phyloP scores from a whole-genome alignment of 768 basidiomycete genomes.

The Mycena vulgaris region DNA sequence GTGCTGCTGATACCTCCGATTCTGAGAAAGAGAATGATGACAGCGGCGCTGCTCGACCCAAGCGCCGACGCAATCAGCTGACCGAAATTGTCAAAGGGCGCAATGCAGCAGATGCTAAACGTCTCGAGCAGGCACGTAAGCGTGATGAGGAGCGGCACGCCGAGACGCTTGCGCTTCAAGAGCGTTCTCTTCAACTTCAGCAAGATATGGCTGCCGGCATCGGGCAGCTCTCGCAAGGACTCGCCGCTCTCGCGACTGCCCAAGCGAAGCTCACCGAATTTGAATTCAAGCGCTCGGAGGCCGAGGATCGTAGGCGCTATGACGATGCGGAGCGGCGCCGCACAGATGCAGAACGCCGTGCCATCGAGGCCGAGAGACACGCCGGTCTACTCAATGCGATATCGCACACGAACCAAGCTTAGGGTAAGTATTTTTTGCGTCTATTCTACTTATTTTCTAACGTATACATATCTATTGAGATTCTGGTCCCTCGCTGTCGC shows the following conservation, averaged over 20 bases:
- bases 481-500: too few relatives aligned
- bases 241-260: too few relatives aligned
- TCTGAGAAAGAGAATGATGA: conserved; percentile 24
- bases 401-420: not conserved
- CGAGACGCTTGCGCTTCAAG: too few relatives aligned
- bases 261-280: too few relatives aligned
- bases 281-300: not conserved
- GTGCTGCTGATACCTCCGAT: not conserved
- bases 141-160: too few relatives aligned
- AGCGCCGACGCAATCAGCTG: conserved; percentile 26
- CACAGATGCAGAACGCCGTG: too few relatives aligned
- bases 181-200: not conserved
- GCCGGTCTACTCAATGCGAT: too few relatives aligned
- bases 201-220: not conserved
- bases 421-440: not conserved
- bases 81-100: conserved; percentile 8
- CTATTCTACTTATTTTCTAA: not conserved
- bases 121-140: too few relatives aligned
- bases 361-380: too few relatives aligned
- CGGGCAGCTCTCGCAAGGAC: not conserved
- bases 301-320: not conserved
- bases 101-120: too few relatives aligned
- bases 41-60: not conserved
- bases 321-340: not conserved
- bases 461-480: too few relatives aligned